Evolutionary conservation across 176 grass and related monocot species (phyloP).

Genomic region (Triticum dicoccoides): DNA sequence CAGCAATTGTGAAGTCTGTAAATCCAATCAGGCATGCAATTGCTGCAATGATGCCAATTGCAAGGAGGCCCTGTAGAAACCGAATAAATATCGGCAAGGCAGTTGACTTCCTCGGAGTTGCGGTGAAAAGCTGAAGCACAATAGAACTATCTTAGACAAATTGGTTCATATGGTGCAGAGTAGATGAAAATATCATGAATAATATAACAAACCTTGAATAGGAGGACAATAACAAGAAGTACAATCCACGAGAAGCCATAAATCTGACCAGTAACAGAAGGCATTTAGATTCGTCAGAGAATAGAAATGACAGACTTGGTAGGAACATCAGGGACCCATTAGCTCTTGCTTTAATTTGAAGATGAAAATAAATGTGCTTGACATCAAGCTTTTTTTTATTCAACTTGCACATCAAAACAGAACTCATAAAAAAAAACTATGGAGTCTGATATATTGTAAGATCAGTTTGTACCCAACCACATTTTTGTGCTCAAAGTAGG

Average conservation of each 20-base stretch:
- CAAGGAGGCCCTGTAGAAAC: conserved; percentile 82
- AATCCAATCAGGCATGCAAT: conserved; percentile 62
- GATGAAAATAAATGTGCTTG: background rate
- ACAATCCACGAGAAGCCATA: conserved; percentile 96
- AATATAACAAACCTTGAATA: conserved; percentile 77
- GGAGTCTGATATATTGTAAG: background rate
- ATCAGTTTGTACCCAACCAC: background rate
- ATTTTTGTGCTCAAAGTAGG: background rate
- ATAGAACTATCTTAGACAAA: background rate
- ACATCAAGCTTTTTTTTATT: background rate
- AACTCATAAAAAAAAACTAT: background rate
- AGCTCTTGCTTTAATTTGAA: conserved; percentile 1
- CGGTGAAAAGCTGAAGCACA: conserved; percentile 71
- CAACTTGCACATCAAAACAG: conserved; percentile 8
- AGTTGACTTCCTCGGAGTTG: conserved; percentile 68
- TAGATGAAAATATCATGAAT: background rate
- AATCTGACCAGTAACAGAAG: conserved; percentile 49
- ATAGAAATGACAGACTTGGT: background rate
- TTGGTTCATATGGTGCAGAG: no score
- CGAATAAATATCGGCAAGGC: conserved; percentile 60
- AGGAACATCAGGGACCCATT: background rate
- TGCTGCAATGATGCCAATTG: conserved; percentile 64
- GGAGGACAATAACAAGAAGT: conserved; percentile 65
- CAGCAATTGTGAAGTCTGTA: conserved; percentile 67
- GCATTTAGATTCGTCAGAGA: conserved; percentile 13